Evolutionary conservation across 768 basidiomycete species (phyloP), one percentile per base, ranked within the genome.

Genomic region (Holtermanniella nyarrowii): DNA sequence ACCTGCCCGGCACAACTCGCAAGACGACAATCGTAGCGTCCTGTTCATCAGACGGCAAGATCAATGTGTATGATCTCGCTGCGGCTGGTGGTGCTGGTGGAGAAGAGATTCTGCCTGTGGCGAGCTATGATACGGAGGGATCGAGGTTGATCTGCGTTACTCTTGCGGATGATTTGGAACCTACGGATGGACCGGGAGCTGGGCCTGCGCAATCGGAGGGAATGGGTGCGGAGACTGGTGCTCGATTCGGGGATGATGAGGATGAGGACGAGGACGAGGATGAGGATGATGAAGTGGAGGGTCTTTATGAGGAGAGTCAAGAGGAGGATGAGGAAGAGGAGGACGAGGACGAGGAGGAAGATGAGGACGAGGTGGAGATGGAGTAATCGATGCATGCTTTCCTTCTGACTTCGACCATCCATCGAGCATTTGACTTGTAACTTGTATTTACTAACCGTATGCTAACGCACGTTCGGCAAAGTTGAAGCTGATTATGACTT

Each of bases 21-120:
- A 42, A 82, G 10, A 85, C 80, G 0, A 73, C 86, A 23, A 59
- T 74, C 21, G 78, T 81, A 2, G 79, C 81, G 57, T 85, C 88
- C 2, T 82, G 80, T 14, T 96, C 90, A 0, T 95, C 93, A 0
- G 95, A 97, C 53, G 95, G 95, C 5, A 80, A 81, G 26, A 68
- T 73, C 62, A 73, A 72, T 59, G 51, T 73, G 4, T 65, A 72
- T 57, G 63, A 72, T 52, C 58, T 71, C 2, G 46, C 60, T 11
- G n/a, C 46, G n/a, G 44, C 59, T 16, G 43, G 48, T 20, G 31
- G 31, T 37, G 7, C 54, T 11, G 45, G 46, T 7, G 24, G 21
- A 10, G 37, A 40, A 24, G n/a, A 39, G 16, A 39, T 21, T 4
- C 48, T 42, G 16, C 81, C 88, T 0, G 73, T 81, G 1, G 78